Percentiles rank a stretch among this genome's conserved stretches.
phyloP scores from a whole-genome alignment of 371 early-diverging fungal species.

The Thermomucor indicae-seudaticae region DNA sequence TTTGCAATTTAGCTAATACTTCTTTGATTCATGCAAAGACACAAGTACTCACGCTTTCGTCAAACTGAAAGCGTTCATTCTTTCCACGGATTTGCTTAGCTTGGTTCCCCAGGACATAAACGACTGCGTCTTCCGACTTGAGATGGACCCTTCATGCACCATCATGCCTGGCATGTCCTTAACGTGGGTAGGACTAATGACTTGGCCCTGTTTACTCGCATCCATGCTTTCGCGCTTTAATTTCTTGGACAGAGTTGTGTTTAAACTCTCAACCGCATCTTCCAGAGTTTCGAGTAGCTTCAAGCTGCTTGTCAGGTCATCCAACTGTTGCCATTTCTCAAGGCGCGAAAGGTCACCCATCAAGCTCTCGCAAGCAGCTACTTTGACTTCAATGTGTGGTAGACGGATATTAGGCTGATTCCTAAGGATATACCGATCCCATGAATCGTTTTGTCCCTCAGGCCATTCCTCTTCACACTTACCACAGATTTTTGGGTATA shows the following conservation, averaged over 20 bases:
- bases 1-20: not conserved
- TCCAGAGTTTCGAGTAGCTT: conserved; percentile 32
- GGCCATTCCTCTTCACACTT: too few relatives aligned
- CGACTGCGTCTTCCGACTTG: conserved; percentile 4
- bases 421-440: not conserved
- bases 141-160: not conserved
- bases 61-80: conserved; percentile 49
- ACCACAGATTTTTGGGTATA: conserved; percentile 60
- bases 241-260: conserved; percentile 35
- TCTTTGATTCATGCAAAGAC: not conserved
- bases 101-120: conserved; percentile 42
- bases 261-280: conserved; percentile 25
- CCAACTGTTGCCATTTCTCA: conserved; percentile 31
- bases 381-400: conserved; percentile 50
- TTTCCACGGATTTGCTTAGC: conserved; percentile 46
- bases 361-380: conserved; percentile 45
- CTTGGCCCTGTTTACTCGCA: not conserved
- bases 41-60: conserved; percentile 28
- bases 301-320: conserved; percentile 26
- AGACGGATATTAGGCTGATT: conserved; percentile 49
- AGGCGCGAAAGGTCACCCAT: conserved; percentile 27
- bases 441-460: not conserved
- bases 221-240: conserved; percentile 30
- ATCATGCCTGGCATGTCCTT: not conserved
- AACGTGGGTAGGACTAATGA: not conserved